Base-by-base conservation (phyloP, 2,329 filamentous ascomycete genomes). In the Bipolaris gigantea region DNA sequence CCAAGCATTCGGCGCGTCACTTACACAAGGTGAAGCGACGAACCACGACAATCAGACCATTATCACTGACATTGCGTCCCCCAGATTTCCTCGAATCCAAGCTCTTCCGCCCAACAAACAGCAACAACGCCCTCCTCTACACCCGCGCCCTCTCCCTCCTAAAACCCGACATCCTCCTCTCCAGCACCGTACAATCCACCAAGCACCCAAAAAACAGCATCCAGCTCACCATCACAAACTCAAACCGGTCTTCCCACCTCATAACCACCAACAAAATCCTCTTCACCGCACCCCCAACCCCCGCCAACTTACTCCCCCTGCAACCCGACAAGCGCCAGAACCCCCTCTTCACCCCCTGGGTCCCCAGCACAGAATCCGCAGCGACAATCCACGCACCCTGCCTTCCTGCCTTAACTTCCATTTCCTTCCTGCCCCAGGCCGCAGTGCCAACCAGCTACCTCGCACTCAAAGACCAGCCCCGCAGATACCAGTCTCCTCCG, bases 81-180 rank as follows among this genome's bases (percentile, higher is more conserved):
- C 10, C 41, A 48, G 57, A 50, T 41, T 19, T 62, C 10, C n/a
- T 62, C 11, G 25, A 35, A 4, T 32, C 33, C 18, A 30, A 30
- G 3, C 50, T 65, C 10, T 46, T 66, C 34, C 33, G 40, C 15
- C 64, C 63, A 2, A 25, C 7, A 3, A 18, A 53, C 5, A 61
- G 50, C 5, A 62, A 56, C 19, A 68, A 68, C 36, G 61, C 61
- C 27, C 30, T 68, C 7, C 27, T 68, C 10, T 67, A 68, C 41
- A 48, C 63, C 42, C 62, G 61, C 23, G 61, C 65, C 16, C 60
- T 64, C 15, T 40, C 55, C 2, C 50, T 66, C 5, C 57, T 68
- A 1, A 40, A 48, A 15, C 9, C 52, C 2, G 57, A 62, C 35
- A 53, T 61, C 8, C 48, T 58, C 0, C 50, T 65, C 18, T 55